Percentiles rank a stretch among this genome's conserved stretches.
Evolutionary conservation across 768 basidiomycete genomes (phyloP).

Genomic region (Serendipita sp.): DNA sequence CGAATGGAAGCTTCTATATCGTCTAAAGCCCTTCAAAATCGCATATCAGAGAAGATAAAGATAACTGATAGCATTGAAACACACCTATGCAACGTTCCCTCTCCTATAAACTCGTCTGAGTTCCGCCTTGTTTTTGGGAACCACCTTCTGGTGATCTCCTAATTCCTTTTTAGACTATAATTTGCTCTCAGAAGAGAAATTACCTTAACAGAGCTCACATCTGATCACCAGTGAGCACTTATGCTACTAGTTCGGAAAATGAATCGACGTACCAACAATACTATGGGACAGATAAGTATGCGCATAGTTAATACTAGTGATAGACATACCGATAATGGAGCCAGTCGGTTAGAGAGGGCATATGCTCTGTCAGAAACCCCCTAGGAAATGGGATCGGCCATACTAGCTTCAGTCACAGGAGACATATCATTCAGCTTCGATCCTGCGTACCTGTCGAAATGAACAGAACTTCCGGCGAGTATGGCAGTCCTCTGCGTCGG

Average conservation of each 20-base stretch:
- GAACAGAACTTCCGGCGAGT: conserved; percentile 80
- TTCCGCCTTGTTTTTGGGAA: conserved; percentile 25
- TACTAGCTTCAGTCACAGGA: neutral
- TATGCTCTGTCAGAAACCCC: conserved; percentile 52
- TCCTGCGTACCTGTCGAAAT: conserved; percentile 36
- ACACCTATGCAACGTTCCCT: conserved; percentile 43
- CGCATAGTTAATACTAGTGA: conserved; percentile 7
- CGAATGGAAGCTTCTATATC: conserved; percentile 65
- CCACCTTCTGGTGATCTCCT: conserved; percentile 69
- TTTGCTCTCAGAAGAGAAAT: neutral
- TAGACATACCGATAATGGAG: conserved; percentile 55
- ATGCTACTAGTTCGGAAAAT: neutral
- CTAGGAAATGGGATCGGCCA: conserved; percentile 16
- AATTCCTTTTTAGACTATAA: neutral
- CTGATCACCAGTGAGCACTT: conserved; percentile 23
- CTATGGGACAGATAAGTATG: conserved; percentile 21
- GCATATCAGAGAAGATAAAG: neutral
- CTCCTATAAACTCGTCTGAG: conserved; percentile 15
- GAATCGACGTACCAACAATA: conserved; percentile 44
- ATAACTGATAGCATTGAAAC: neutral
- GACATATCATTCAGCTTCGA: neutral
- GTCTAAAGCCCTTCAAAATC: conserved; percentile 47
- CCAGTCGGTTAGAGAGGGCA: conserved; percentile 68
- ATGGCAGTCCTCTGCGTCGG: conserved; percentile 46
- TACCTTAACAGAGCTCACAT: conserved; percentile 75